phyloP scores from a whole-genome alignment of 2,329 filamentous ascomycete genomes.

The Calonectria ilicicola region DNA sequence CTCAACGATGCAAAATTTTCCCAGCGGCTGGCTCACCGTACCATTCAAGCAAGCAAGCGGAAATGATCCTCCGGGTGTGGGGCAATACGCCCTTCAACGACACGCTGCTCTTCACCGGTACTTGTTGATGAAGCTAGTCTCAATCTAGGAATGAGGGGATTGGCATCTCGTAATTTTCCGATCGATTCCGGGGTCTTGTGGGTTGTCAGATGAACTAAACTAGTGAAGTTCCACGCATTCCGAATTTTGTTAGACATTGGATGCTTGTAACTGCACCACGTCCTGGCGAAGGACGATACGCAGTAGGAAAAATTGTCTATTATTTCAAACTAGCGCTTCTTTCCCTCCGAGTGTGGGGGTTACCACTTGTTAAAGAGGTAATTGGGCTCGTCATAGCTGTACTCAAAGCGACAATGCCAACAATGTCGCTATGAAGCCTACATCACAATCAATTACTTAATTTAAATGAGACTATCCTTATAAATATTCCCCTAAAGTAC shows the following conservation, averaged over 20 bases:
- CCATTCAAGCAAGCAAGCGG: neutral
- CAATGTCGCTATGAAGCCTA: too few species aligned
- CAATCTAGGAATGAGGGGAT: conserved; percentile 3
- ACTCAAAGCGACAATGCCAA: too few species aligned
- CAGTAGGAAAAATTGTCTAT: too few species aligned
- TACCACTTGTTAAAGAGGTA: too few species aligned
- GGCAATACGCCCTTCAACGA: neutral
- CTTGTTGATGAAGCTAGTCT: neutral
- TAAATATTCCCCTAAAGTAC: too few species aligned
- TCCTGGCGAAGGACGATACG: neutral
- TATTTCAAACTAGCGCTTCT: neutral
- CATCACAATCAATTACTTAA: too few species aligned
- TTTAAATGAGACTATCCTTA: too few species aligned
- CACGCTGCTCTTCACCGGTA: neutral
- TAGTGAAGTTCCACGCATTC: neutral
- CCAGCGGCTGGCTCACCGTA: neutral
- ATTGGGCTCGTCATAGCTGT: too few species aligned
- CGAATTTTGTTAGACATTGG: neutral
- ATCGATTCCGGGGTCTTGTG: neutral
- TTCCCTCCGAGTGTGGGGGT: too few species aligned
- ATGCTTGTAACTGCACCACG: too few species aligned
- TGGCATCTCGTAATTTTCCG: neutral
- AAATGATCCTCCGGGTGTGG: neutral
- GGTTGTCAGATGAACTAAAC: neutral
- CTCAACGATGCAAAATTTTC: neutral